Percentiles rank a stretch among this genome's conserved stretches.
phyloP scores from a whole-genome alignment of 2,329 filamentous ascomycete species.

The Pseudogymnoascus sp. region DNA sequence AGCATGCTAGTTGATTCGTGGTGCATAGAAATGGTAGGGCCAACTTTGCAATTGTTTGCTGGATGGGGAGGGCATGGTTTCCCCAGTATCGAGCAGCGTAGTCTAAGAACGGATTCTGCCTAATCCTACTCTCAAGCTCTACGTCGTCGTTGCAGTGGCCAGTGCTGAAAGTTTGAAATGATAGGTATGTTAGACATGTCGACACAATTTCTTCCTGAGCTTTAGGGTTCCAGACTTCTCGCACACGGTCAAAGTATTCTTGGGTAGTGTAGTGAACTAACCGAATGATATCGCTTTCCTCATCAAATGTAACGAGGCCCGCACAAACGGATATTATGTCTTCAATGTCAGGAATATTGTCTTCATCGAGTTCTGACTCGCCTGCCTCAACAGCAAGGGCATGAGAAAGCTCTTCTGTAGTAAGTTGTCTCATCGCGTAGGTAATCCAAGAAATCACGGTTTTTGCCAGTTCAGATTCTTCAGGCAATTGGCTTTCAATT shows the following conservation, averaged over 20 bases:
- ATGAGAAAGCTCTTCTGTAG: neutral
- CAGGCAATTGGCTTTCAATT: neutral
- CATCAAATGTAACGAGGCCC: slow-evolving; percentile 16
- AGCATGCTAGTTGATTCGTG: neutral
- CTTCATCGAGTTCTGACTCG: neutral
- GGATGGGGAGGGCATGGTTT: neutral
- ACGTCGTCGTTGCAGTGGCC: neutral
- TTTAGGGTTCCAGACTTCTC: neutral
- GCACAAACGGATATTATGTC: slow-evolving; percentile 21
- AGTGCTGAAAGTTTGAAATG: neutral
- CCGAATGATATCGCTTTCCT: slow-evolving; percentile 11
- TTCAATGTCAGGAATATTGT: neutral
- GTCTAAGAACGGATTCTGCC: neutral
- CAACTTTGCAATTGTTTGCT: neutral
- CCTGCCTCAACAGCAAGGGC: neutral
- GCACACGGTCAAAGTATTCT: slow-evolving; percentile 18
- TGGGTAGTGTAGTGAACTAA: slow-evolving; percentile 23
- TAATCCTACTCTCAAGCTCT: neutral
- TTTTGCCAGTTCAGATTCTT: neutral
- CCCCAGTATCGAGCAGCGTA: neutral
- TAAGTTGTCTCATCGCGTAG: neutral
- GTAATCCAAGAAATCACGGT: neutral
- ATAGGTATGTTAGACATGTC: neutral
- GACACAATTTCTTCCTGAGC: neutral
- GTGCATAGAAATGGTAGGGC: neutral